These are phyloP conservation scores for Fusarium albidum DNA, from an alignment of 2,329 filamentous ascomycete species.

Conservation along the genomic window DNA sequence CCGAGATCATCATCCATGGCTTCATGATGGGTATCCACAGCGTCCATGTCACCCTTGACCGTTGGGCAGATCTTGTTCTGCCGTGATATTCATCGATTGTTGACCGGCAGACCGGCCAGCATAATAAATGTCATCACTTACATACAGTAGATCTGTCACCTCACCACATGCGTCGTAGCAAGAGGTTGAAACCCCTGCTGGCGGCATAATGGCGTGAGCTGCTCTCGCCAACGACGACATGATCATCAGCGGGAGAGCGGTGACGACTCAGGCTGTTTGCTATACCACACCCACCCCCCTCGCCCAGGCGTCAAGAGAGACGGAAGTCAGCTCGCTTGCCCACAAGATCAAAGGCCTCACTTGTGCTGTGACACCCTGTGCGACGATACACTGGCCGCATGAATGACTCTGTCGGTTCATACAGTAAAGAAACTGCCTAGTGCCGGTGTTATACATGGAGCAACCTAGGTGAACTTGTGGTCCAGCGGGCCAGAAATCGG, in stretches of 20 bases:
- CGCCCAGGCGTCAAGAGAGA: neutral
- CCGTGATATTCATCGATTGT: neutral
- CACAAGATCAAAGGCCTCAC: neutral
- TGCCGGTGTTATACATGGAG: too few species aligned
- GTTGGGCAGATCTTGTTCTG: constrained; percentile 5
- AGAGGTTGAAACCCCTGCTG: constrained; percentile 1
- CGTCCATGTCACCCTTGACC: constrained; percentile 11
- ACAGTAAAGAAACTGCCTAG: constrained; percentile 12
- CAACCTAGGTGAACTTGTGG: too few species aligned
- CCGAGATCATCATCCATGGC: constrained; percentile 17
- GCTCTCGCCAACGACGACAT: neutral
- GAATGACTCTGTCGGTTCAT: constrained; percentile 12
- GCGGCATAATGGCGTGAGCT: constrained; percentile 5
- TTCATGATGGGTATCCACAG: constrained; percentile 17
- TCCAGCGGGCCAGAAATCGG: constrained; percentile 16
- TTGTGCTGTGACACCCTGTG: constrained; percentile 19
- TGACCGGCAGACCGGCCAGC: neutral
- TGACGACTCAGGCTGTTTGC: constrained; percentile 12
- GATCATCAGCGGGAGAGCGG: constrained; percentile 3
- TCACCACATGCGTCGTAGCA: constrained; percentile 4
- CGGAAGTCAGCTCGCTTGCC: neutral
- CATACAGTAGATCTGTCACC: neutral
- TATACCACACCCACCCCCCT: neutral
- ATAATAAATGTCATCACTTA: neutral
- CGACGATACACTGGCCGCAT: constrained; percentile 17